Conservation (phyloP, 768 basidiomycete species). For the Lyophyllum atratum region DNA sequence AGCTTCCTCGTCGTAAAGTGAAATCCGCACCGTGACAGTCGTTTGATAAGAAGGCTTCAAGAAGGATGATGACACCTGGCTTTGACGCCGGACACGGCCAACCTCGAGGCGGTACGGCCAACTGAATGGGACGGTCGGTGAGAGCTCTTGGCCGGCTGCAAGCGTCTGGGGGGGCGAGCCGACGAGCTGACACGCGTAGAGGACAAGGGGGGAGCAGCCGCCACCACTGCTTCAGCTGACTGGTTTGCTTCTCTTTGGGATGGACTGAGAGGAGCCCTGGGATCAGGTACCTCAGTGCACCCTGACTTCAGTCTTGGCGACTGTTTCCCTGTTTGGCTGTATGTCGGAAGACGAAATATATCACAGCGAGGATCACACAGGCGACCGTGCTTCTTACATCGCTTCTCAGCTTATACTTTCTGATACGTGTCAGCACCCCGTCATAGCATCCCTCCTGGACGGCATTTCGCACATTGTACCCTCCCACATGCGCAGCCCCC, state of each 20-base stretch:
- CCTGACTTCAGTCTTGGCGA: slow-evolving; percentile 12
- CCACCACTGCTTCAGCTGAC: slow-evolving; percentile 14
- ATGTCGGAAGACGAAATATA: slow-evolving; percentile 14
- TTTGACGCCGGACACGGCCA: slow-evolving; percentile 4
- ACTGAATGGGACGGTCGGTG: slow-evolving; percentile 7
- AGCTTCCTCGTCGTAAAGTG: slow-evolving; percentile 2
- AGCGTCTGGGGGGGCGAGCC: neutral
- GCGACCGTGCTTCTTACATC: neutral
- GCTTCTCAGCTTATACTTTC: slow-evolving; percentile 2
- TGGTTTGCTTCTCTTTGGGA: slow-evolving; percentile 6
- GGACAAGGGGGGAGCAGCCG: slow-evolving; percentile 8
- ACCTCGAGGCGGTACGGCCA: slow-evolving; percentile 5
- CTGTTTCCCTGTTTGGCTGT: slow-evolving; percentile 14
- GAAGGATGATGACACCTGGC: neutral
- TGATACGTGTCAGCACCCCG: slow-evolving; percentile 2
- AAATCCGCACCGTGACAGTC: neutral
- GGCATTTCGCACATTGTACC: neutral
- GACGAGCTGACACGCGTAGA: slow-evolving; percentile 5
- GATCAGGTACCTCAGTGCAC: slow-evolving; percentile 10
- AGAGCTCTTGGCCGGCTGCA: neutral
- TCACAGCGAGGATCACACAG: no score
- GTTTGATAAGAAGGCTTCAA: slow-evolving; percentile 3
- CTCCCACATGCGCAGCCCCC: neutral
- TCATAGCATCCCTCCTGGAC: neutral
- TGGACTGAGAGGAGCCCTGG: slow-evolving; percentile 7